These are phyloP conservation scores for Iodosphaeria phyllophila DNA, from an alignment of 2,329 filamentous ascomycete species.

Conservation along the genomic window DNA sequence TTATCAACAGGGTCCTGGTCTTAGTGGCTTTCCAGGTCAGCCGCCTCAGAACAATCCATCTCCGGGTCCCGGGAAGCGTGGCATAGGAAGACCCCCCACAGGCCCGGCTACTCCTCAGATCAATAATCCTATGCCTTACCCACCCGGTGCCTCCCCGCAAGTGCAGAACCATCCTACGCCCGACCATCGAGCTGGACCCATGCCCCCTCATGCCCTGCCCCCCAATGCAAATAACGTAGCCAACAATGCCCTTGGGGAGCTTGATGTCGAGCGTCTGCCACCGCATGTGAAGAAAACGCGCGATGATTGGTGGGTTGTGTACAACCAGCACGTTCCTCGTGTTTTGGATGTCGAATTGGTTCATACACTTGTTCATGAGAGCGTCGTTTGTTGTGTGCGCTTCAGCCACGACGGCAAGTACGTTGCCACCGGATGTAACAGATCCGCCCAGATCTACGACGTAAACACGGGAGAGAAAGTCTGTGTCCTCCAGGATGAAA, in stretches of 20 bases:
- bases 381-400: slow-evolving; percentile 92
- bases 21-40: slow-evolving; percentile 62
- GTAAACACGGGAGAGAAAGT: slow-evolving; percentile 75
- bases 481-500: slow-evolving; percentile 77
- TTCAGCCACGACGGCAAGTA: slow-evolving; percentile 94
- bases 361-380: slow-evolving; percentile 83
- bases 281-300: slow-evolving; percentile 77
- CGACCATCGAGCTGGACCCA: slow-evolving; percentile 37
- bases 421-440: slow-evolving; percentile 90
- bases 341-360: slow-evolving; percentile 85
- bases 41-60: slow-evolving; percentile 72
- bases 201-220: slow-evolving; percentile 33
- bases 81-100: slow-evolving; percentile 45
- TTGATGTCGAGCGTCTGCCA: slow-evolving; percentile 73
- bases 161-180: slow-evolving; percentile 62
- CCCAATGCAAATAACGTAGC: slow-evolving; percentile 25
- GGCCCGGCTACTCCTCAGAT: slow-evolving; percentile 83
- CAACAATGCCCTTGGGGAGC: slow-evolving; percentile 56
- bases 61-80: slow-evolving; percentile 58
- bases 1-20: slow-evolving; percentile 37
- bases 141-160: slow-evolving; percentile 66
- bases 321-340: slow-evolving; percentile 81
- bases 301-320: slow-evolving; percentile 88
- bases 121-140: slow-evolving; percentile 72
- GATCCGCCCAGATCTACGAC: slow-evolving; percentile 98